Conservation (phyloP, 352 stramenopile genomes). For the Phytophthora aleatoria region DNA sequence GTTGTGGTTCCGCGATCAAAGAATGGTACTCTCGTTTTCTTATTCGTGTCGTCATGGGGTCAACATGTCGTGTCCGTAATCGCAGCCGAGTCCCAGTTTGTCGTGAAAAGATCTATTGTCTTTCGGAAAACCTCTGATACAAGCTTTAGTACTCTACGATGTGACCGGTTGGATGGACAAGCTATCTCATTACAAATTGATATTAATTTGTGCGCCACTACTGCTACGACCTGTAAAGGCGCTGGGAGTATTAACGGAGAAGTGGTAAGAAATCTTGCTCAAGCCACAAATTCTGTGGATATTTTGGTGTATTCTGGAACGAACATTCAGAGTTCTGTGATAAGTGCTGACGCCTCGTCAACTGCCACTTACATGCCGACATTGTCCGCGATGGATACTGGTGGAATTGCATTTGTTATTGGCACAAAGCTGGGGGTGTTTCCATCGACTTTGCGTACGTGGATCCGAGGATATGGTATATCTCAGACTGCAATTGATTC, state of each 20-base stretch:
- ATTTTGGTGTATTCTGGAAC: conserved; percentile 27
- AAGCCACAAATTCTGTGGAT: conserved; percentile 22
- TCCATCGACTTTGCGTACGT: conserved; percentile 16
- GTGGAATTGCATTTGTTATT: conserved; percentile 24
- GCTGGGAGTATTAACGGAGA: conserved; percentile 20
- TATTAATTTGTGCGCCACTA: conserved; percentile 31
- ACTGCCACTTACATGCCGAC: conserved; percentile 19
- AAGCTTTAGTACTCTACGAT: conserved; percentile 44
- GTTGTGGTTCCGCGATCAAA: conserved; percentile 33
- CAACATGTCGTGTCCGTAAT: conserved; percentile 48
- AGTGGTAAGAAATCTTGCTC: conserved; percentile 8
- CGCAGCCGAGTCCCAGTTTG: conserved; percentile 53
- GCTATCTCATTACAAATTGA: conserved; percentile 44
- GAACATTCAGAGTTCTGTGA: conserved; percentile 2
- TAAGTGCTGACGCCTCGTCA: conserved; percentile 4
- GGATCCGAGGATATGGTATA: conserved; percentile 23
- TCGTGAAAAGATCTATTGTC: conserved; percentile 40
- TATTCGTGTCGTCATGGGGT: conserved; percentile 37
- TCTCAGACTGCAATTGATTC: conserved; percentile 19
- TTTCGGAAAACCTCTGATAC: conserved; percentile 39
- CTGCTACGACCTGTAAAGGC: conserved; percentile 20
- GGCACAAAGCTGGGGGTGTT: conserved; percentile 8
- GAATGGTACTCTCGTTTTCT: conserved; percentile 42
- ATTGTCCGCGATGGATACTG: conserved; percentile 10
- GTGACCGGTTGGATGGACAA: conserved; percentile 53